Evolutionary conservation across 305 asterid species (phyloP).

Genomic region (Striga hermonthica): DNA sequence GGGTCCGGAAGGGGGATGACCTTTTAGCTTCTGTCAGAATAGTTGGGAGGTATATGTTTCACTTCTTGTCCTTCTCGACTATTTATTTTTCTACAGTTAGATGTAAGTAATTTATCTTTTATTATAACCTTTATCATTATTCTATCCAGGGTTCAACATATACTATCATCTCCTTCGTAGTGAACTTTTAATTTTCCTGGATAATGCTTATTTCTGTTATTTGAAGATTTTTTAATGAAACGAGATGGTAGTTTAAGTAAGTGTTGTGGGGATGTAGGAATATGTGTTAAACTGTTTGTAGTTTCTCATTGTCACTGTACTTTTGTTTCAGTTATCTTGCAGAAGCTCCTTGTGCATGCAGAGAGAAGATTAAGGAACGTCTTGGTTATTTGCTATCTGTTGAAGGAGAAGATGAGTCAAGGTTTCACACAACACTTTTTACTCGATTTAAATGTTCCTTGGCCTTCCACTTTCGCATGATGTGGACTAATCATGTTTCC

Average conservation of each 20-base stretch:
- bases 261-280: neutral
- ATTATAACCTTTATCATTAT: too few relatives aligned
- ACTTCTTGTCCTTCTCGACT: slow-evolving; percentile 16
- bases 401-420: slow-evolving; percentile 68
- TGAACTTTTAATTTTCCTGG: too few relatives aligned
- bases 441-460: neutral
- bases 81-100: neutral
- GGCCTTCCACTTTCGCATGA: slow-evolving; percentile 10
- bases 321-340: slow-evolving; percentile 76
- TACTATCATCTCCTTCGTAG: too few relatives aligned
- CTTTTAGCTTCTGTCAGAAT: slow-evolving; percentile 87
- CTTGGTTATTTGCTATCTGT: slow-evolving; percentile 75
- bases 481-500: slow-evolving; percentile 27
- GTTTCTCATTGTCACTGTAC: slow-evolving; percentile 23
- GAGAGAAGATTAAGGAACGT: slow-evolving; percentile 67
- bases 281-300: slow-evolving; percentile 17
- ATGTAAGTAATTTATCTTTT: neutral
- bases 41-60: slow-evolving; percentile 61
- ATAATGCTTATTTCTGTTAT: neutral
- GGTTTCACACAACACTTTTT: slow-evolving; percentile 42
- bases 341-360: slow-evolving; percentile 77
- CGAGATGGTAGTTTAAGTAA: neutral
- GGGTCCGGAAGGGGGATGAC: slow-evolving; percentile 77
- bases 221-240: slow-evolving; percentile 10
- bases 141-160: too few relatives aligned